Evolutionary conservation across 2,329 filamentous ascomycete genomes (phyloP), one percentile per base, ranked within the genome.

Genomic region (Neopestalotiopsis clavispora): DNA sequence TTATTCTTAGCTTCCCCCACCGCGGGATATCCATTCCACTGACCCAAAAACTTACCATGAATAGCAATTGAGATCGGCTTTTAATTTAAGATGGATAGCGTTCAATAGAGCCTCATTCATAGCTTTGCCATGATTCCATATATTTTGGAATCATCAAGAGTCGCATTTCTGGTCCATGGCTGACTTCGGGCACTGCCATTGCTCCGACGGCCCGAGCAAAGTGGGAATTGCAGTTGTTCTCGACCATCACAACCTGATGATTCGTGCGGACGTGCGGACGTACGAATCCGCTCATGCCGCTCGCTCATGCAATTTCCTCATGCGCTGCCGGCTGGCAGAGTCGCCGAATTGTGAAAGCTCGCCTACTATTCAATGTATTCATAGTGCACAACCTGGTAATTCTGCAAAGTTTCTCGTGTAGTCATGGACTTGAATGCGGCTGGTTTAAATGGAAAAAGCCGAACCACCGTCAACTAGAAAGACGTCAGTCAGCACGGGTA

Each of bases 1-100:
- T 38, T 38, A 38, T 10, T 38, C 6, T 17, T 52, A 23, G 45
- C 9, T 52, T 7, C n/a, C 17, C 17, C 45, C 45, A 52, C 45
- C 20, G 20, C n/a, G 45, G 20, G 9, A 52, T 45, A 38, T 7
- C 34, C 34, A 38, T 10, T 10, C 34, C 34, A 38, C 6, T 7
- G 34, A 38, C 32, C 23, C 38, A 13, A 34, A 62, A 34, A 67
- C 9, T 60, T 67, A 30, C 65, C 65, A 28, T 59, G 30, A 67
- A 67, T 20, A 67, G 65, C 56, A 67, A 59, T 42, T 61, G 65
- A 67, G 65, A 67, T 14, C 34, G 23, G 20, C 56, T 7, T 20
- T 28, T 42, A 52, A 32, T 30, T 13, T n/a, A 34, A 28, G 2
- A 20, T 52, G 5, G 32, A 38, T 40, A 40, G 32, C 30, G 28